Conservation (phyloP, 208 protist genomes). For the Trypanosoma lewisi region DNA sequence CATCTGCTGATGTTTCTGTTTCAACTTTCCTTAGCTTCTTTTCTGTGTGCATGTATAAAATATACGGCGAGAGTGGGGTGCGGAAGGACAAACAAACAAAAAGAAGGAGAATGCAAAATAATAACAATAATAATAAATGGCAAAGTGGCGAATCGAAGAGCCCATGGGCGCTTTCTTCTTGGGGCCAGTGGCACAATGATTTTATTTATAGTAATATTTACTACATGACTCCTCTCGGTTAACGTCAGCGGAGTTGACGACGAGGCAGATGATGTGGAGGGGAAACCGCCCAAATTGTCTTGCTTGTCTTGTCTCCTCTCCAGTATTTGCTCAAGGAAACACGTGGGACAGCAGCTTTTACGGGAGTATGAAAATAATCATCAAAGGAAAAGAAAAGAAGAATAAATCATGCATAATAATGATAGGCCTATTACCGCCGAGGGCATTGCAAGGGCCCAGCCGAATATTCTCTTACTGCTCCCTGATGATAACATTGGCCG, state of each 20-base stretch:
- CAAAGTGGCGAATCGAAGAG: no score
- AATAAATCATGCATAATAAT: background rate
- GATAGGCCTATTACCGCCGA: constrained; percentile 4
- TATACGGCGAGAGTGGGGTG: no score
- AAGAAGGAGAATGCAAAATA: background rate
- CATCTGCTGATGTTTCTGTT: no score
- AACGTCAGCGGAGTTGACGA: background rate
- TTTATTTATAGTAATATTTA: no score
- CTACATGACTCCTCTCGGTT: background rate
- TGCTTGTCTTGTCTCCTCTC: background rate
- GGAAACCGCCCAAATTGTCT: background rate
- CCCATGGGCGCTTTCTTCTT: constrained; percentile 1
- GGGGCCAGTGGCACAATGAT: background rate
- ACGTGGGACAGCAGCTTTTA: constrained; percentile 3
- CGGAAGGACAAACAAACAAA: background rate
- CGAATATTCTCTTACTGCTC: constrained; percentile 7
- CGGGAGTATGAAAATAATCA: constrained; percentile 3
- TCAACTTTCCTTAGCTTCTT: no score
- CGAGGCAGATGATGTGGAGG: background rate
- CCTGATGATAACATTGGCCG: background rate
- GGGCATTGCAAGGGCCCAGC: background rate
- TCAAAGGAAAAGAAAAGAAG: background rate
- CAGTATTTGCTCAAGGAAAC: background rate
- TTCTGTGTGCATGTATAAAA: no score
- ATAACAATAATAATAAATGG: background rate